Base-by-base conservation (phyloP, 371 early-diverging fungal species). In the Apophysomyces ossiformis region DNA sequence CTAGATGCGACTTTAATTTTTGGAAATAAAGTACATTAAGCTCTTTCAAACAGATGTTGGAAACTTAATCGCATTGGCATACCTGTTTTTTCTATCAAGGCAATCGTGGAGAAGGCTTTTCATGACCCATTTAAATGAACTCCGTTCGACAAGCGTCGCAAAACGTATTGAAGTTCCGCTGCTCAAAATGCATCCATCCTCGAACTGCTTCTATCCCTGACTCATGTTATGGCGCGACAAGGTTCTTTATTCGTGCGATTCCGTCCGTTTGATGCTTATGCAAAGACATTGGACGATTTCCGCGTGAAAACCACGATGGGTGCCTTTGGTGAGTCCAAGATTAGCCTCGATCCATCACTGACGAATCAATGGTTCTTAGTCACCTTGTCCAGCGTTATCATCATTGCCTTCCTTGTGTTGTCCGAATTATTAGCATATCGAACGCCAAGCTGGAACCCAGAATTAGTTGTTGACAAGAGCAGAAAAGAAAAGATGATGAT, bases 231-330 rank as follows among this genome's bases (percentile, higher is more conserved):
- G 76, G 71, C 76, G 54, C 65, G 61, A 62, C 73, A 78, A 69
- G 79, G 79, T 37, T 74, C 77, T 5, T 47, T 82, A 37, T 73
- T 79, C 68, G 71, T 76, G 44, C 74, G 85, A 60, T 77, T 91
- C 57, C 81, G 85, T 45, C 81, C 84, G 67, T 91, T 95, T 65
- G 99, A 98, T 72, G 95, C 94, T 11, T 98, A 96, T 71, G 98
- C 98, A 16, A 98, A 98, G 71, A 95, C 98, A 2, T 82, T 96
- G 35, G 99, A 98, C 65, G 97, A 98, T 75, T 96, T 98, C 76
- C 88, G 93, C 59, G 85, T 95, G 39, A 92, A 93, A 76, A 97
- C 98, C 12, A 81, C 84, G 21, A 79, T 93, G 1, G 98, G 97
- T 58, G 97, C 94, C 13, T 65, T 79, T 50, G 90, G 94, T 94